These are phyloP conservation scores for Phanerochaete sordida DNA, from an alignment of 768 basidiomycete genomes.

Conservation along the genomic window DNA sequence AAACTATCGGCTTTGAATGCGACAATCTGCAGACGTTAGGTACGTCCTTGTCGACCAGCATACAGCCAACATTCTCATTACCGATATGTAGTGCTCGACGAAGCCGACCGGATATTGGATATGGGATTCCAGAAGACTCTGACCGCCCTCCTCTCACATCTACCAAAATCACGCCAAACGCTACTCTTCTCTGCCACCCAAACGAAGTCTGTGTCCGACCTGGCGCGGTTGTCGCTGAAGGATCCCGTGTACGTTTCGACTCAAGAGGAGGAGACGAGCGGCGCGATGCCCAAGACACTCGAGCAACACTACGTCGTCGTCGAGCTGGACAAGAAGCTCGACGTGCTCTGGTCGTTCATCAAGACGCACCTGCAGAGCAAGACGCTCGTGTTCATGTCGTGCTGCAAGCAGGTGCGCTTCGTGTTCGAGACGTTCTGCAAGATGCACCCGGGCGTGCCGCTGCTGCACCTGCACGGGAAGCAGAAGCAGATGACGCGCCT, in stretches of 20 bases:
- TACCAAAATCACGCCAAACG: slow-evolving; percentile 90
- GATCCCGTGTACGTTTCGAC: slow-evolving; percentile 76
- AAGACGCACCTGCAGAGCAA: slow-evolving; percentile 91
- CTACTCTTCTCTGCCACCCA: slow-evolving; percentile 97
- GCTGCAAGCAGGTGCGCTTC: slow-evolving; percentile 96
- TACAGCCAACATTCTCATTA: neutral
- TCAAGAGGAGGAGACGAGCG: slow-evolving; percentile 43
- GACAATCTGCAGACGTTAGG: slow-evolving; percentile 90
- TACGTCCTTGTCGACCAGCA: slow-evolving; percentile 22
- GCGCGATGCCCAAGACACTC: slow-evolving; percentile 69
- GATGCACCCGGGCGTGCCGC: slow-evolving; percentile 89
- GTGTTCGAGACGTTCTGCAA: slow-evolving; percentile 94
- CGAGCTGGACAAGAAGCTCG: slow-evolving; percentile 82
- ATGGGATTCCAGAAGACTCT: slow-evolving; percentile 92
- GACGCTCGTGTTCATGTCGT: slow-evolving; percentile 89
- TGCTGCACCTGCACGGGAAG: slow-evolving; percentile 95
- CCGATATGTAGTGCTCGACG: slow-evolving; percentile 71
- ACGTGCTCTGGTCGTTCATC: slow-evolving; percentile 91
- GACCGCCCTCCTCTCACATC: slow-evolving; percentile 86
- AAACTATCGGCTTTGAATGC: slow-evolving; percentile 91
- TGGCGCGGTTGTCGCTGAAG: slow-evolving; percentile 86
- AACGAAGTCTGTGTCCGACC: slow-evolving; percentile 81
- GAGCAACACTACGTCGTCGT: slow-evolving; percentile 89
- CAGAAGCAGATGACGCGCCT: slow-evolving; percentile 92
- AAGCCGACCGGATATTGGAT: slow-evolving; percentile 95